These are phyloP conservation scores for Trichomonascaceae sp. DNA, from an alignment of 1,139 yeast genomes.

Conservation along the genomic window DNA sequence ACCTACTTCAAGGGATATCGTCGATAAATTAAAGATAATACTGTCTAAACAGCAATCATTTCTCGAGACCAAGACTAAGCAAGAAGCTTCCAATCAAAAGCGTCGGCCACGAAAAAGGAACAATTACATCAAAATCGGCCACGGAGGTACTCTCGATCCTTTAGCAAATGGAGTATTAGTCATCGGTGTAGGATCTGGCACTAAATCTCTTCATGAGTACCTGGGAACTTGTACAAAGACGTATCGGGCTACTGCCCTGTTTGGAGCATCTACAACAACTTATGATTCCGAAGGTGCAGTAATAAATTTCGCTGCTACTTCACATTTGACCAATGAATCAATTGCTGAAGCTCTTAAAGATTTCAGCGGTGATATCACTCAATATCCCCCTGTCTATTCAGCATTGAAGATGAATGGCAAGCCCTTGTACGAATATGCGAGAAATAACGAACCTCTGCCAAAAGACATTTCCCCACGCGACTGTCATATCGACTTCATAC, in stretches of 20 bases:
- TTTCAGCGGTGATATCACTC: slow-evolving; percentile 73
- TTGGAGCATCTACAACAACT: slow-evolving; percentile 89
- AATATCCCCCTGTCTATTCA: slow-evolving; percentile 92
- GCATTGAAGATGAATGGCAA: slow-evolving; percentile 94
- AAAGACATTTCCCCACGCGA: slow-evolving; percentile 70
- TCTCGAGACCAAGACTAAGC: slow-evolving; percentile 45
- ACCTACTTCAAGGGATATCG: slow-evolving; percentile 67
- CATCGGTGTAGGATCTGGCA: slow-evolving; percentile 85
- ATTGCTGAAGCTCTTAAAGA: slow-evolving; percentile 48
- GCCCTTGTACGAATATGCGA: slow-evolving; percentile 89
- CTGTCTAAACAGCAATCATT: slow-evolving; percentile 59
- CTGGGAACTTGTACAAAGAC: slow-evolving; percentile 59
- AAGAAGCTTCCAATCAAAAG: slow-evolving; percentile 16
- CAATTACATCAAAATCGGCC: slow-evolving; percentile 78
- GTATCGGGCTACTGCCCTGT: slow-evolving; percentile 76
- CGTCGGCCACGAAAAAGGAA: slow-evolving; percentile 45
- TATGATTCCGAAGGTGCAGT: slow-evolving; percentile 91
- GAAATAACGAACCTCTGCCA: slow-evolving; percentile 83
- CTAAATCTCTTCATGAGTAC: slow-evolving; percentile 69
- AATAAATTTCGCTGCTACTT: slow-evolving; percentile 49
- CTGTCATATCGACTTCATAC: slow-evolving; percentile 53
- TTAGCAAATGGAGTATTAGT: slow-evolving; percentile 90
- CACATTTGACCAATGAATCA: slow-evolving; percentile 52
- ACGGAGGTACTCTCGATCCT: slow-evolving; percentile 97
- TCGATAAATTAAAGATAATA: slow-evolving; percentile 56